Conservation (phyloP, 768 basidiomycete species). For the Phanerodontia chrysosporium region DNA sequence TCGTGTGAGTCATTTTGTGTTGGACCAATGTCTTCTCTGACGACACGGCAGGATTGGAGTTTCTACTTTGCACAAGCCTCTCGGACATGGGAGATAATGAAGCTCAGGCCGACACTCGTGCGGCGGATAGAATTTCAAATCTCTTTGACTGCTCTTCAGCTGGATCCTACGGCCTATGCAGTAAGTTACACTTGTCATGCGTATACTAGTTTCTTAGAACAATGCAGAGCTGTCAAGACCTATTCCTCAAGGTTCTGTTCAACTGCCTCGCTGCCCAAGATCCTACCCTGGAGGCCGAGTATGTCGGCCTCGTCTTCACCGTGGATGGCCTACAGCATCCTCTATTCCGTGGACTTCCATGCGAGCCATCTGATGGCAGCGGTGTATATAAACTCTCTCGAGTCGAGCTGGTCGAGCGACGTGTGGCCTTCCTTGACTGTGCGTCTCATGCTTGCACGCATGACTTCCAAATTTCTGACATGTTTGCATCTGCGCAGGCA, state of each 20-base stretch:
- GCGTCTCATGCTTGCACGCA: slow-evolving; percentile 15
- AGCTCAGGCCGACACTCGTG: slow-evolving; percentile 43
- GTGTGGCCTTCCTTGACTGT: slow-evolving; percentile 37
- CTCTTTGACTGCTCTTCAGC: slow-evolving; percentile 48
- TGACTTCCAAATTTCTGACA: neutral
- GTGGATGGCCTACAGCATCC: slow-evolving; percentile 55
- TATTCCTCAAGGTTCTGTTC: slow-evolving; percentile 52
- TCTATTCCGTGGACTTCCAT: slow-evolving; percentile 35
- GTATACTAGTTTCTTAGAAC: neutral
- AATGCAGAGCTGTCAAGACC: slow-evolving; percentile 35
- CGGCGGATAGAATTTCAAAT: slow-evolving; percentile 62
- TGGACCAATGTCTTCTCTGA: neutral
- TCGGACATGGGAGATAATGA: slow-evolving; percentile 47
- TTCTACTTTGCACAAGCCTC: slow-evolving; percentile 48
- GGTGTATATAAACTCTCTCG: slow-evolving; percentile 18
- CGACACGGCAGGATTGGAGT: slow-evolving; percentile 51
- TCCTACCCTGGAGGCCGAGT: slow-evolving; percentile 55
- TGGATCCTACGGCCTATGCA: slow-evolving; percentile 57
- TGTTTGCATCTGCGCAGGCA: neutral
- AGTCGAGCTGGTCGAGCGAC: slow-evolving; percentile 26
- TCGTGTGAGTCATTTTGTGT: slow-evolving; percentile 29
- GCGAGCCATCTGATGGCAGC: slow-evolving; percentile 11
- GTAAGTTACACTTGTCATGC: slow-evolving; percentile 33
- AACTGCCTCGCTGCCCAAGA: slow-evolving; percentile 44
- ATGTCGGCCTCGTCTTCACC: slow-evolving; percentile 50